Percentiles rank a stretch among this genome's conserved stretches.
Evolutionary conservation across 1,284 basidiomycete species (phyloP).

Genomic region (Lignosus rhinocerotis): DNA sequence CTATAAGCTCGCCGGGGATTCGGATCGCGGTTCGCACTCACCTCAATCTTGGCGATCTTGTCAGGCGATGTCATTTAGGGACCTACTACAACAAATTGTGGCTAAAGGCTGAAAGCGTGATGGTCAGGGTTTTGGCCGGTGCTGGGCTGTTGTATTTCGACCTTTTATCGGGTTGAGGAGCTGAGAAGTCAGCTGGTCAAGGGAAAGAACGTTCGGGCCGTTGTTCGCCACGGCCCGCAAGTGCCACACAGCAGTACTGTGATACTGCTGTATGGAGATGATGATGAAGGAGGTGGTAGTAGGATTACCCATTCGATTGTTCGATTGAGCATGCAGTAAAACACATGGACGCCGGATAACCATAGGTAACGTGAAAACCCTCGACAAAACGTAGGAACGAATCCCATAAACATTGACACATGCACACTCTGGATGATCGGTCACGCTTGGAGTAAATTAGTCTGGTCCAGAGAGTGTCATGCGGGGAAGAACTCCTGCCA

Average conservation of each 20-base stretch:
- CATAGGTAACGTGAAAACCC: neutral
- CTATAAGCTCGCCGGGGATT: neutral
- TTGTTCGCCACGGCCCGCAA: neutral
- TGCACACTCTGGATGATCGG: neutral
- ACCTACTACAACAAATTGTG: neutral
- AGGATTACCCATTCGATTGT: neutral
- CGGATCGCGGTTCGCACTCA: neutral
- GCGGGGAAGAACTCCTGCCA: conserved; percentile 20
- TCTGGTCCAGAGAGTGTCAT: conserved; percentile 24
- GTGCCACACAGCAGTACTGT: neutral
- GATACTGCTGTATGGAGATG: neutral
- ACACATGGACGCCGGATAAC: no score
- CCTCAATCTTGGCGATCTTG: conserved; percentile 28
- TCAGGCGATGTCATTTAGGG: conserved; percentile 10
- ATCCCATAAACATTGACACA: neutral
- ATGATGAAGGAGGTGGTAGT: neutral
- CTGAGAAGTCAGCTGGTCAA: neutral
- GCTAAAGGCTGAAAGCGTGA: no score
- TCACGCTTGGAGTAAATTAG: neutral
- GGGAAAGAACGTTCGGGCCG: neutral
- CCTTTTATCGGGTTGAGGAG: neutral
- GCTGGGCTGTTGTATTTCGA: no score
- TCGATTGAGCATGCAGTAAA: neutral
- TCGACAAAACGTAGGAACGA: neutral
- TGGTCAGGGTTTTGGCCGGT: no score